Base-by-base conservation (phyloP, 805 yeast genomes). In the Metschnikowia cubensis region DNA sequence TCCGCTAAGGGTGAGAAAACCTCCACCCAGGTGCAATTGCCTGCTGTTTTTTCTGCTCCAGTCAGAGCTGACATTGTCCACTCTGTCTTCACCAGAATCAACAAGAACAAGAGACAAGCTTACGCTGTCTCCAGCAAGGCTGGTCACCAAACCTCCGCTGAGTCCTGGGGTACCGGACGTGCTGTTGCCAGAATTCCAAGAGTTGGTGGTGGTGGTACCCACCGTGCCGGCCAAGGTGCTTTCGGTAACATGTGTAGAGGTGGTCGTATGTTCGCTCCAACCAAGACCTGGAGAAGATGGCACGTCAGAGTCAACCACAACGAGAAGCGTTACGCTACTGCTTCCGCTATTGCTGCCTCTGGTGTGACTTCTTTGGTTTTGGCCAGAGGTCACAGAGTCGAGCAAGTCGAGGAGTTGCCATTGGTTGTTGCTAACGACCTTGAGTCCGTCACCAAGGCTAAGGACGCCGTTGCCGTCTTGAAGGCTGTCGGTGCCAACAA, bases 231-330 rank as follows among this genome's bases (percentile, higher is more conserved):
- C 79, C 99, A 94, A 82, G 99, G 90, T 79, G 99, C 99, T 76
- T 94, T 94, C 85, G 99, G 99, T 87, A 94, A 94, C 94, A 94
- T 94, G 99, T 94, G 99, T 85, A 92, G 99, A 81, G 97, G 97
- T 79, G 99, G 99, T 84, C 96, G 99, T 82, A 94, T 94, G 98
- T 94, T 94, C 74, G 97, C 99, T 79, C 99, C 99, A 78, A 94
- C 99, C 80, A 94, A 94, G 86, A 91, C 96, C 80, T 94, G 99
- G 99, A 90, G 99, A 88, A 92, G 85, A 83, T 94, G 99, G 99
- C 96, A 94, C 90, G 96, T 94, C 73, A 94, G 91, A 87, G 96
- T 94, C 73, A 94, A 94, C 96, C 97, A 90, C 80, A 92, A 92
- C 89, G 96, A 94, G 84, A 92, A 92, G 87, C 91, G 98, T 81